Conservation (phyloP, 2,329 filamentous ascomycete genomes). For the Sporothrix humicola region DNA sequence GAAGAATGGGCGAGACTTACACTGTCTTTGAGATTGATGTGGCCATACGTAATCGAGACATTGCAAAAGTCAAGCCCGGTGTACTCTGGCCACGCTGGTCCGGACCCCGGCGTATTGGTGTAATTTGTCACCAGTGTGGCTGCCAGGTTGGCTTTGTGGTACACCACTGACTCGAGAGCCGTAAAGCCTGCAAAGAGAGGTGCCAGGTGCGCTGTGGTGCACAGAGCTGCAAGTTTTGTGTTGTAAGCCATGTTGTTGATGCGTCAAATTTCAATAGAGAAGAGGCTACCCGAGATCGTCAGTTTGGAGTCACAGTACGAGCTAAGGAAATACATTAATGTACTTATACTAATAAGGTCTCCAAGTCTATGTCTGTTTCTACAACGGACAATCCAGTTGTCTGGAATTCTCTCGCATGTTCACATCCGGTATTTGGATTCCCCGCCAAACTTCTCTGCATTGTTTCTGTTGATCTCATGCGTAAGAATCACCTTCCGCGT, state of each 20-base stretch:
- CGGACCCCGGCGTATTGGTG: constrained; percentile 5
- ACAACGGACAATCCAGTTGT: not conserved
- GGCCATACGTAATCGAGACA: constrained; percentile 1
- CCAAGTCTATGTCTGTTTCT: not conserved
- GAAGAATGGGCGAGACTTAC: not conserved
- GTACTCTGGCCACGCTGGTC: constrained; percentile 1
- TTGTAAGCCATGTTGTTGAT: not conserved
- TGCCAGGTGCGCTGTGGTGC: not conserved
- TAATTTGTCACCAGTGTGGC: constrained; percentile 20
- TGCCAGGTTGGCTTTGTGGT: constrained; percentile 6
- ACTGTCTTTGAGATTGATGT: not conserved
- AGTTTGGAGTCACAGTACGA: not conserved
- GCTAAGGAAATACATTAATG: not conserved
- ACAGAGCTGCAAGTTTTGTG: not conserved
- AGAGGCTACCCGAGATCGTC: not conserved
- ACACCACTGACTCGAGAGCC: constrained; percentile 22
- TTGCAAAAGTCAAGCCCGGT: constrained; percentile 12
- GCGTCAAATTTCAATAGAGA: not conserved
- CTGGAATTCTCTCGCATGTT: not conserved
- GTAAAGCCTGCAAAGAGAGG: constrained; percentile 12
- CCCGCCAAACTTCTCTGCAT: constrained; percentile 2
- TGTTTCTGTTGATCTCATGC: not conserved
- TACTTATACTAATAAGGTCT: not conserved
- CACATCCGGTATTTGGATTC: not conserved
- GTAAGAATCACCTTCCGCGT: not conserved